Evolutionary conservation across 768 basidiomycete genomes (phyloP).

Genomic region (Xerocomellus chrysenteron): DNA sequence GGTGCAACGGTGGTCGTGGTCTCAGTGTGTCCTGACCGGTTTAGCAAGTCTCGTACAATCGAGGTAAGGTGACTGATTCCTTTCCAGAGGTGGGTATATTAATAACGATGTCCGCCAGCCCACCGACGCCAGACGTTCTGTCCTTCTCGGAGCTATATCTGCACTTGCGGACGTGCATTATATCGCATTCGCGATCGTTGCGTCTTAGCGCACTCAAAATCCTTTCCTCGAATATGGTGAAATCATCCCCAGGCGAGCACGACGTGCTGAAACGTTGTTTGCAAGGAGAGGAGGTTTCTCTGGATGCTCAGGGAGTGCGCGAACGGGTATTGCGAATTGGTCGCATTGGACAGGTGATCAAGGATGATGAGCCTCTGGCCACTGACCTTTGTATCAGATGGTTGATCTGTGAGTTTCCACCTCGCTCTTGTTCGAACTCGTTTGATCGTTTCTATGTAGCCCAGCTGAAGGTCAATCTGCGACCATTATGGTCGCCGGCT

Average conservation of each 20-base stretch:
- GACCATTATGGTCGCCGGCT: conserved; percentile 87
- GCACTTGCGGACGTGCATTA: conserved; percentile 50
- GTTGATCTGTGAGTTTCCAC: conserved; percentile 58
- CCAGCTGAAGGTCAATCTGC: conserved; percentile 90
- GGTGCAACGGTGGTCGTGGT: conserved; percentile 56
- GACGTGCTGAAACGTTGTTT: conserved; percentile 67
- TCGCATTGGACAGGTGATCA: conserved; percentile 62
- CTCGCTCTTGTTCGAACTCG: not conserved
- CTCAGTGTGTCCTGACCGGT: conserved; percentile 53
- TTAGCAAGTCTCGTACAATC: conserved; percentile 47
- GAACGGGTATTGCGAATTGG: conserved; percentile 82
- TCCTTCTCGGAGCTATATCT: conserved; percentile 53
- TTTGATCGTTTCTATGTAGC: conserved; percentile 40
- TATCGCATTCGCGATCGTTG: conserved; percentile 70
- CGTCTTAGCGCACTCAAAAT: conserved; percentile 67
- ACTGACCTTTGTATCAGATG: conserved; percentile 69
- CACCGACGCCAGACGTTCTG: conserved; percentile 23
- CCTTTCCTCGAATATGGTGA: conserved; percentile 52
- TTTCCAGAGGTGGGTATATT: not conserved
- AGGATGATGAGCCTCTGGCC: conserved; percentile 47
- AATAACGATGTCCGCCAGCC: conserved; percentile 9
- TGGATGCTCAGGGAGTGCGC: conserved; percentile 78
- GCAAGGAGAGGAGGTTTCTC: conserved; percentile 75
- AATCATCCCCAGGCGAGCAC: conserved; percentile 40
- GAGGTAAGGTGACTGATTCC: conserved; percentile 36